Evolutionary conservation across 108 stramenopile genomes (phyloP).

Genomic region (Fragilaria crotonensis): DNA sequence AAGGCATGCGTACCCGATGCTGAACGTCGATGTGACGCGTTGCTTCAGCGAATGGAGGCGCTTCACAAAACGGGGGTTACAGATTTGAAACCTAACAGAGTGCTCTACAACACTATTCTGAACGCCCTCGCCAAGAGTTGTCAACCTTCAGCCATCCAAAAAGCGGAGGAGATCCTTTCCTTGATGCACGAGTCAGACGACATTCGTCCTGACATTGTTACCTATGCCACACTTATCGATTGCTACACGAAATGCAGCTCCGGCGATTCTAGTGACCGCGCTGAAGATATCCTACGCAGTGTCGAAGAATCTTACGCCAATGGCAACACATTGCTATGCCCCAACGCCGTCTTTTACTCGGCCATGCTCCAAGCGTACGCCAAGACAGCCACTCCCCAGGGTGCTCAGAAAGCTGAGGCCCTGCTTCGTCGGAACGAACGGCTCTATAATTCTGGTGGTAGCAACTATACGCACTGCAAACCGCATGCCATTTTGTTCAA

Average conservation of each 20-base stretch:
- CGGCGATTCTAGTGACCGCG: slow-evolving; percentile 7
- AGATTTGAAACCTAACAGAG: not conserved
- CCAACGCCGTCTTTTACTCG: slow-evolving; percentile 19
- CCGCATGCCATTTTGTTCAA: slow-evolving; percentile 50
- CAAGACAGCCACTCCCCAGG: slow-evolving; percentile 17
- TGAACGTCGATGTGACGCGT: slow-evolving; percentile 42
- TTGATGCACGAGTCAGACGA: not conserved
- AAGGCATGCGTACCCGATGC: slow-evolving; percentile 46
- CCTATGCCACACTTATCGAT: slow-evolving; percentile 17
- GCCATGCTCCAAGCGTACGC: slow-evolving; percentile 28
- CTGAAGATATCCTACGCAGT: slow-evolving; percentile 8
- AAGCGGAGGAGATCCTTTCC: slow-evolving; percentile 15
- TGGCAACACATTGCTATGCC: slow-evolving; percentile 13
- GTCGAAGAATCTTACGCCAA: slow-evolving; percentile 16
- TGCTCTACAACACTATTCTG: slow-evolving; percentile 6
- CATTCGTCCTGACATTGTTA: slow-evolving; percentile 18
- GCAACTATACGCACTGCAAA: slow-evolving; percentile 21
- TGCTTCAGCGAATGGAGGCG: slow-evolving; percentile 50
- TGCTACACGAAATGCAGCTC: slow-evolving; percentile 22
- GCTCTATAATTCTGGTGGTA: slow-evolving; percentile 22
- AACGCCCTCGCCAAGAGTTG: slow-evolving; percentile 6
- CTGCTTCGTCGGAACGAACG: slow-evolving; percentile 21
- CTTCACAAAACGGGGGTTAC: too few species aligned
- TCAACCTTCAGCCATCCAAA: slow-evolving; percentile 13
- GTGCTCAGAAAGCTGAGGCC: slow-evolving; percentile 11